Percentiles rank a stretch among this genome's conserved stretches.
These are phyloP conservation scores for Syzygium syzygioides DNA, from an alignment of 441 rosid species.

Conservation along the genomic window DNA sequence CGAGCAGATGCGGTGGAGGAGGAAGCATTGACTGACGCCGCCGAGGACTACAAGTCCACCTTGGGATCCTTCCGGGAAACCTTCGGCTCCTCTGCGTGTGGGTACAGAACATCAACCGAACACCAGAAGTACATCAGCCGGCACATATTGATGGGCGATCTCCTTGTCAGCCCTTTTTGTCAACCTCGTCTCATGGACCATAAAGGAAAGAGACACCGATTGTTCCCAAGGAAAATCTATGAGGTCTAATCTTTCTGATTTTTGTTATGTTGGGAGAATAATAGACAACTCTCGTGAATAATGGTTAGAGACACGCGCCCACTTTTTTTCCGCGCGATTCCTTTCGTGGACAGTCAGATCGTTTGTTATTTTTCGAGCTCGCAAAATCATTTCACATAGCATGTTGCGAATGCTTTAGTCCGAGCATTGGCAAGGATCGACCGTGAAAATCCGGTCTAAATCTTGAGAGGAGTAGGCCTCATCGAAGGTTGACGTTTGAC, in stretches of 20 bases:
- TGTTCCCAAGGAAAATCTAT: neutral
- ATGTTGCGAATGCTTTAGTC: neutral
- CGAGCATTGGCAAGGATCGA: neutral
- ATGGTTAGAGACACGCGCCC: neutral
- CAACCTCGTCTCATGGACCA: neutral
- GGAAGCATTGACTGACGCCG: neutral
- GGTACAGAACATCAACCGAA: neutral
- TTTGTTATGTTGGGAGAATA: neutral
- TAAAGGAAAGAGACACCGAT: neutral
- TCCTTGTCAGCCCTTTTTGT: neutral
- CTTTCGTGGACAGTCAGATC: neutral
- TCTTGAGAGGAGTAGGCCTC: neutral
- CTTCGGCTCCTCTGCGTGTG: neutral
- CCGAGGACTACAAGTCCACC: neutral
- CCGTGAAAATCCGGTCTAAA: neutral
- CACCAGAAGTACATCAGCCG: neutral
- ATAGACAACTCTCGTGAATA: neutral
- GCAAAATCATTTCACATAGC: neutral
- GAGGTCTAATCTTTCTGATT: neutral
- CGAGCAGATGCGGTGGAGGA: neutral
- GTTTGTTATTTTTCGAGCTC: rapidly evolving
- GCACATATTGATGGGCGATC: neutral
- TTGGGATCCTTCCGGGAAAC: neutral
- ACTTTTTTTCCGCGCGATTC: neutral
- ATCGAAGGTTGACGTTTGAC: neutral